Evolutionary conservation across 164 flowering plant species (phyloP).

Genomic region (Berberis vulgaris): DNA sequence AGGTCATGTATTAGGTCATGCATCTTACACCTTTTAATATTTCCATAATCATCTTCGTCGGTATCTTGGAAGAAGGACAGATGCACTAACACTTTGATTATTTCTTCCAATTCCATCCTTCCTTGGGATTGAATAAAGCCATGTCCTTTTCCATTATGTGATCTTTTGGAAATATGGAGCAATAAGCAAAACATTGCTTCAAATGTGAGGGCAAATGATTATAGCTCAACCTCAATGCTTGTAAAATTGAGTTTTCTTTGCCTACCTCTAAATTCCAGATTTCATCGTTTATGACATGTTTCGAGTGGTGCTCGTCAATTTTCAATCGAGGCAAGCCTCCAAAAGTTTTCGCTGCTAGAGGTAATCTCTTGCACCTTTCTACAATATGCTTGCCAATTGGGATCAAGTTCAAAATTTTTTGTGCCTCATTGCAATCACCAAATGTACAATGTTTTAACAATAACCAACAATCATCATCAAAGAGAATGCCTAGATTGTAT

Average conservation of each 20-base stretch:
- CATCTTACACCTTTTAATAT: neutral
- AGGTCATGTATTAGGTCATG: slow-evolving; percentile 8
- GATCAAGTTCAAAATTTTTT: neutral
- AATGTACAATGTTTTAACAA: slow-evolving; percentile 1
- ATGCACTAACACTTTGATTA: neutral
- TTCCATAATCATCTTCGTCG: neutral
- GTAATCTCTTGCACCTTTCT: neutral
- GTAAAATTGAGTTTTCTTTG: slow-evolving; percentile 1
- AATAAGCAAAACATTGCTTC: slow-evolving; percentile 14
- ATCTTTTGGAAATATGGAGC: slow-evolving; percentile 19
- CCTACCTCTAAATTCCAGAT: slow-evolving; percentile 11
- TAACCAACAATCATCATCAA: neutral
- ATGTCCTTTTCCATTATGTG: slow-evolving; percentile 6
- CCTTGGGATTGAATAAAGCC: slow-evolving; percentile 7
- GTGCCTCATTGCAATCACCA: neutral
- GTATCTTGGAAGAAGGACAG: slow-evolving; percentile 4
- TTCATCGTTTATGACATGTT: neutral
- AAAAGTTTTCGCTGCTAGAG: neutral
- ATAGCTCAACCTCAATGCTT: slow-evolving; percentile 15
- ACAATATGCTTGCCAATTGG: neutral
- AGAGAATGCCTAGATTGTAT: neutral
- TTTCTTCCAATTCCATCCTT: slow-evolving; percentile 3
- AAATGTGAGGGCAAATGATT: slow-evolving; percentile 9
- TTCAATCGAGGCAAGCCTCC: slow-evolving; percentile 1
- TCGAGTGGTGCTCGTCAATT: neutral